Evolutionary conservation across 441 rosid species (phyloP), one percentile per base, ranked within the genome.

Genomic region (Eruca vesicaria): DNA sequence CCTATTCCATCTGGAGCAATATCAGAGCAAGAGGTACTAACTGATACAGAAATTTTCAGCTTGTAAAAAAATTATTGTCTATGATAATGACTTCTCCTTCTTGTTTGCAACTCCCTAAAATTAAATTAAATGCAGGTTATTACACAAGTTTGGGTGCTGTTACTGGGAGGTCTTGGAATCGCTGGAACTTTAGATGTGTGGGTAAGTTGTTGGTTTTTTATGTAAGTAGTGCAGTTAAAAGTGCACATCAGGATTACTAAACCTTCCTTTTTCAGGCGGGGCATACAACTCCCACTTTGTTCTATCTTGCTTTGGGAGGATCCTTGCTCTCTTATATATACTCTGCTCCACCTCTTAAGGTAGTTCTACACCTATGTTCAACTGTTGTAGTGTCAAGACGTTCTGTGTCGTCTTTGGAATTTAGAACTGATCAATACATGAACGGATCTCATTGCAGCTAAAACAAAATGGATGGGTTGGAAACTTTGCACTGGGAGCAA

Each of bases 291-390:
- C 99, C 99, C 23, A 78, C 77, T 72, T 6, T 93, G 68, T 90
- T 91, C 65, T 90, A 87, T 83, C 99, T 95, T 78, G 99, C 99
- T 71, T 2, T 93, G 77, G 99, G 99, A 62, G 99, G 99, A 75
- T 95, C 99, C 65, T 87, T 95, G 74, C 79, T 95, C 19, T 93
- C 99, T 5, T 93, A 88, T 82, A 86, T 93, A 77, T 95, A 95
- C 86, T 95, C 99, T 61, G 99, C 99, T 83, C 99, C 99, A 18
- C 99, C 99, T 77, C 79, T 95, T 48, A 95, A 95, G 98, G 99
- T 91, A 76, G 57, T 16, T 53, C 63, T 68, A 10, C 52, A 41
- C 76, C 50, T 55, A 48, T 9, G 58, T 69, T 79, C 63, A 66
- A 32, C 23, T 67, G 14, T 20, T 60, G 31, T 33, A 20, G 21